Percentiles rank a stretch among this genome's conserved stretches.
Evolutionary conservation across 148 eudicot genomes (phyloP).

Genomic region (Rhododendron henanense): DNA sequence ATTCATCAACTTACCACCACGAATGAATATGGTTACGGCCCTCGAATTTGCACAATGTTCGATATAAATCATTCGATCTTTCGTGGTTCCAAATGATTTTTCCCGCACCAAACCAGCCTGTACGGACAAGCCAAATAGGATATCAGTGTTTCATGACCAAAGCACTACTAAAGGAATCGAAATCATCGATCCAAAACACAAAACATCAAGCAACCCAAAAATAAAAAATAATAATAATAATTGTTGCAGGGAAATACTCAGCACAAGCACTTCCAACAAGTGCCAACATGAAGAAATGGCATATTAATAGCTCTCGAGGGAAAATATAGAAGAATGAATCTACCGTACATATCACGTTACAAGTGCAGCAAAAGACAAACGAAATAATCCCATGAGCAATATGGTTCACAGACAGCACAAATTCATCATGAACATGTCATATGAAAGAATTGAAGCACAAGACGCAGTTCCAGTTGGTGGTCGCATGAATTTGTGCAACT

Average conservation of each 20-base stretch:
- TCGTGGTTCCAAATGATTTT: constrained; percentile 92
- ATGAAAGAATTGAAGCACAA: background rate
- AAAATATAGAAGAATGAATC: background rate
- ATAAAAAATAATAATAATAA: background rate
- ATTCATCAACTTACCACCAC: constrained; percentile 61
- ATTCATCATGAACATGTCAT: background rate
- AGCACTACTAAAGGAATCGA: background rate
- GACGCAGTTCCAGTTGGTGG: background rate
- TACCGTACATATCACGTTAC: background rate
- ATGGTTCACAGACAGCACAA: background rate
- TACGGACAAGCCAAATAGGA: background rate
- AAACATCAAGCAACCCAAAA: background rate
- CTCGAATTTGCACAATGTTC: constrained; percentile 98
- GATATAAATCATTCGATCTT: constrained; percentile 89
- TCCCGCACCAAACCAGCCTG: constrained; percentile 99
- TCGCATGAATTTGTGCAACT: background rate
- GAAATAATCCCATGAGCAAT: background rate
- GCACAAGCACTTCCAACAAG: background rate
- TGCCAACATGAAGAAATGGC: background rate
- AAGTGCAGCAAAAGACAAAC: background rate
- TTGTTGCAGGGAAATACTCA: background rate
- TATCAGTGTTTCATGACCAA: background rate
- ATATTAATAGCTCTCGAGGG: background rate
- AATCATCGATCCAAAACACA: background rate
- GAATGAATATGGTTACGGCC: constrained; percentile 94